A percentile compares a stretch with the other conserved stretches of the same genome.
These are phyloP conservation scores for Wickerhamiella nectarea DNA, from an alignment of 805 yeast genomes.

Conservation along the genomic window DNA sequence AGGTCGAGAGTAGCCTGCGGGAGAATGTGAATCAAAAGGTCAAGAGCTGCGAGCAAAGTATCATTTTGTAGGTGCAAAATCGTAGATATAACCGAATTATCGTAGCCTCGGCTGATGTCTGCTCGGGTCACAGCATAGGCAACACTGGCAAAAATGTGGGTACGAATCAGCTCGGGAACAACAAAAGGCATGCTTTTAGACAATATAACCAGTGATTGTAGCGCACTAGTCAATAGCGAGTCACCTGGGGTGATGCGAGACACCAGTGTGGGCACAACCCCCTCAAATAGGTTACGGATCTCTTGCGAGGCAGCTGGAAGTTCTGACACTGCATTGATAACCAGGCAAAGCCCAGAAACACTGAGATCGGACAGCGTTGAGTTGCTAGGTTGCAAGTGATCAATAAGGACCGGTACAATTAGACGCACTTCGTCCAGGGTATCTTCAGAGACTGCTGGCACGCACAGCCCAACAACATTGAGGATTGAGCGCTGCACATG, in stretches of 20 bases:
- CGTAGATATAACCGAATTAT: constrained; percentile 9
- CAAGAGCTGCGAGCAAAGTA: constrained; percentile 11
- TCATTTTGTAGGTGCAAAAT: constrained; percentile 15
- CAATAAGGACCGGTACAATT: constrained; percentile 13
- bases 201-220: constrained; percentile 12
- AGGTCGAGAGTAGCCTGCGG: constrained; percentile 12
- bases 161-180: constrained; percentile 7
- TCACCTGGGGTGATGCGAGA: constrained; percentile 11
- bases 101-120: not conserved
- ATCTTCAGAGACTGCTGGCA: constrained; percentile 33
- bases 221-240: constrained; percentile 12
- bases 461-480: constrained; percentile 55
- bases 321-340: constrained; percentile 15
- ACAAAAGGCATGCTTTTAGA: constrained; percentile 11
- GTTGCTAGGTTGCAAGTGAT: constrained; percentile 5
- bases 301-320: constrained; percentile 6
- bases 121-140: constrained; percentile 11
- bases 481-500: constrained; percentile 81
- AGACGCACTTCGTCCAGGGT: constrained; percentile 28
- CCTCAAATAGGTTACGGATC: constrained; percentile 9
- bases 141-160: constrained; percentile 10
- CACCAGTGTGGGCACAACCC: constrained; percentile 10
- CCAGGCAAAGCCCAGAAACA: constrained; percentile 12
- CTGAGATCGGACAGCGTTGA: constrained; percentile 14
- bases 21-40: constrained; percentile 12